These are phyloP conservation scores for Cavenderia fasciculata DNA, from an alignment of 78 protist genomes.

Conservation along the genomic window DNA sequence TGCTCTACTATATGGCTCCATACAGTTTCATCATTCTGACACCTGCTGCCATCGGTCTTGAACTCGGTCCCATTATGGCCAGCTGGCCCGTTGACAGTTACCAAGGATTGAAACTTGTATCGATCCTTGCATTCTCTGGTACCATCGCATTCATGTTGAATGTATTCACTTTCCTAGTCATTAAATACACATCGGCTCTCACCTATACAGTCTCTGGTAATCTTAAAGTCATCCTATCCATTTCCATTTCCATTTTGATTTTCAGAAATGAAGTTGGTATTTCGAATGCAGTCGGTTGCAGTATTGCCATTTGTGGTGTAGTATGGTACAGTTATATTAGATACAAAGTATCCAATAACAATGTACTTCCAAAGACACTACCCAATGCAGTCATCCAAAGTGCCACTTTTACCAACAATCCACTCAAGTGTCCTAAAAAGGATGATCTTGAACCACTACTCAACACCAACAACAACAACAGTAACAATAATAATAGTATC, in stretches of 20 bases:
- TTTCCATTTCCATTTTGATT: slow-evolving; percentile 64
- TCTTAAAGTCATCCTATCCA: slow-evolving; percentile 76
- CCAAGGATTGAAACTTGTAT: background rate
- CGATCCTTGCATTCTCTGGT: slow-evolving; percentile 11
- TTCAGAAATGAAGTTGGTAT: slow-evolving; percentile 62
- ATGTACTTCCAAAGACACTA: too few relatives aligned
- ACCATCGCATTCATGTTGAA: slow-evolving; percentile 65
- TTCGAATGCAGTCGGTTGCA: slow-evolving; percentile 43
- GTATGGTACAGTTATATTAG: slow-evolving; percentile 44
- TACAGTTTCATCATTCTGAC: background rate
- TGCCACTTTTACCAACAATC: too few relatives aligned
- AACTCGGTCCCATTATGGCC: background rate
- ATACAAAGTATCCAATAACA: slow-evolving; percentile 13
- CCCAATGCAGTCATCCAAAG: too few relatives aligned
- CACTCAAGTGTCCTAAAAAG: too few relatives aligned
- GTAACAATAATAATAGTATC: too few relatives aligned
- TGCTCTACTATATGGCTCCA: slow-evolving; percentile 73
- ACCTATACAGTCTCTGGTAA: slow-evolving; percentile 81
- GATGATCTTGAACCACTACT: too few relatives aligned
- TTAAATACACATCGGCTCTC: slow-evolving; percentile 77
- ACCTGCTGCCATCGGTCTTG: slow-evolving; percentile 10
- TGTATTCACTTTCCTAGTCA: slow-evolving; percentile 73
- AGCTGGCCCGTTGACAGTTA: slow-evolving; percentile 14
- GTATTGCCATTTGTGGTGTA: slow-evolving; percentile 30
- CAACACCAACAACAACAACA: too few relatives aligned